Base-by-base conservation (phyloP, 2,329 filamentous ascomycete species). In the Acephala macrosclerotiorum region DNA sequence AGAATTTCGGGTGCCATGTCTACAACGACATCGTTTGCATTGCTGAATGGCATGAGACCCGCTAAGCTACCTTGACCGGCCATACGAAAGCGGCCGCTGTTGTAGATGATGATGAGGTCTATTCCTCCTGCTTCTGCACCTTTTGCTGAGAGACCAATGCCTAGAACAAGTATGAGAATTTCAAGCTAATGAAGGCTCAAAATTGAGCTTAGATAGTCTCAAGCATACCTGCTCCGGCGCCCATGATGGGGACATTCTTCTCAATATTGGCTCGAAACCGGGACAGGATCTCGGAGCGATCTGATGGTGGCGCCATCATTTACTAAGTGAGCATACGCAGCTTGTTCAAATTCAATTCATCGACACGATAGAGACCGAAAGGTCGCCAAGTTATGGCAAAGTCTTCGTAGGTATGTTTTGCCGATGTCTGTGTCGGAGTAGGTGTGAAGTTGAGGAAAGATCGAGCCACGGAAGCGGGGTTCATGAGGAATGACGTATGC, bases 1-100 rank as follows among this genome's bases (percentile, higher is more conserved):
- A 92, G 81, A 1, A 92, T 86, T 77, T 92, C 90, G 14, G 79
- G 82, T 0, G 89, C 87, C 89, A 92, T 92, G 38, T 91, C 88
- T 0, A 91, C 78, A 0, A 92, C 89, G 1, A 91, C 84, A 67
- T 89, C 85, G 71, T 92, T 91, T 4, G 90, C 89, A 73, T 91
- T 89, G 3, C 87, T 87, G 73, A 90, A 92, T 0, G 89, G 89
- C 88, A 91, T 90, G 58, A 91, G 77, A 0, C 90, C 90, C 0
- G 90, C 89, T 12, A 92, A 77, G 0, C 88, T 91, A 0, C 90
- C 90, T 49, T 87, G 81, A 0, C 90, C 90, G 0, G 89, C 89
- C 90, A 93, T 92, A 11, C 90, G 86, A 75, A 89, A 92, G 3
- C 89, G 84, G 0, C 90, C 90, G 42, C 86, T 89, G 76, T 92